Percentiles rank a stretch among this genome's conserved stretches.
Conservation (phyloP, 2,329 filamentous ascomycete species). For the Akanthomyces lecanii region DNA sequence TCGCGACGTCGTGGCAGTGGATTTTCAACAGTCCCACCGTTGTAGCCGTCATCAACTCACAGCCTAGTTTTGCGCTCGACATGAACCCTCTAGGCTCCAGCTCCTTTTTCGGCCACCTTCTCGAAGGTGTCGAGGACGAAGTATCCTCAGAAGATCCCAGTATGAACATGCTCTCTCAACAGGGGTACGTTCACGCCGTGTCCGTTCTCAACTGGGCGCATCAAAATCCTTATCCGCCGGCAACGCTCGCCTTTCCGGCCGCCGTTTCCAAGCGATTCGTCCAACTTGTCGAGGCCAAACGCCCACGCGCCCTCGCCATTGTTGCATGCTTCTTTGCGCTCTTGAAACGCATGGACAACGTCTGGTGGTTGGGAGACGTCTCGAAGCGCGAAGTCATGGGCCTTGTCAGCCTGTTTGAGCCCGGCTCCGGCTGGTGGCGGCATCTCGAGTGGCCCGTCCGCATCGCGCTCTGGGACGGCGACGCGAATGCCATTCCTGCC, state of each 20-base stretch:
- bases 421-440: slow-evolving; percentile 56
- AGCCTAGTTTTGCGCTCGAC: slow-evolving; percentile 58
- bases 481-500: slow-evolving; percentile 43
- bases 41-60: slow-evolving; percentile 59
- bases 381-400: slow-evolving; percentile 62
- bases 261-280: slow-evolving; percentile 59
- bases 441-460: slow-evolving; percentile 58
- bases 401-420: slow-evolving; percentile 55
- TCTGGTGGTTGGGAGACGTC: slow-evolving; percentile 70
- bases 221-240: slow-evolving; percentile 53
- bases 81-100: slow-evolving; percentile 46
- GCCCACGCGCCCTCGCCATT: slow-evolving; percentile 59
- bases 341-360: slow-evolving; percentile 55
- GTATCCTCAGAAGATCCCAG: slow-evolving; percentile 35
- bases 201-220: slow-evolving; percentile 64
- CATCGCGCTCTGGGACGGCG: slow-evolving; percentile 54
- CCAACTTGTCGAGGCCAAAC: slow-evolving; percentile 54
- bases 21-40: slow-evolving; percentile 54
- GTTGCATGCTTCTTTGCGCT: slow-evolving; percentile 64
- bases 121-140: slow-evolving; percentile 56
- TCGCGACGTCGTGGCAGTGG: slow-evolving; percentile 61
- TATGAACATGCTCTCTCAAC: slow-evolving; percentile 32
- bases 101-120: slow-evolving; percentile 58
- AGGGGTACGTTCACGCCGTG: slow-evolving; percentile 61
- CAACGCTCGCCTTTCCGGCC: slow-evolving; percentile 59